Conservation (phyloP, 2,329 filamentous ascomycete species). For the Lasiodiplodia theobromae region DNA sequence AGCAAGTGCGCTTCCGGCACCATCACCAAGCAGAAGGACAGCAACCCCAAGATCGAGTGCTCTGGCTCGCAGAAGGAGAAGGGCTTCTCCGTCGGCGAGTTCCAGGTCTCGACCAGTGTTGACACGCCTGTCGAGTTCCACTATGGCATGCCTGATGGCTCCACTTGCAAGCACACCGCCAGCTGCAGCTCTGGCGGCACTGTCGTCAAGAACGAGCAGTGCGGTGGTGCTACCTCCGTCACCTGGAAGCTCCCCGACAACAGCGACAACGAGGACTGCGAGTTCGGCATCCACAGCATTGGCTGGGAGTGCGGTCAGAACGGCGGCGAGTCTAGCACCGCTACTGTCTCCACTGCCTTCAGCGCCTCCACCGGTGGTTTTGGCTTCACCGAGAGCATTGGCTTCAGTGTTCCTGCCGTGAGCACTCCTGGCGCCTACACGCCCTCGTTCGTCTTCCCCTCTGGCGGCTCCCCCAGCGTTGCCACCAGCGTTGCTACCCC, state of each 20-base stretch:
- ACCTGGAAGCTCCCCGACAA: conserved; percentile 67
- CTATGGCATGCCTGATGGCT: conserved; percentile 85
- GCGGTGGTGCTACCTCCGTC: conserved; percentile 87
- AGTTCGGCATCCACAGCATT: conserved; percentile 76
- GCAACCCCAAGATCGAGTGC: conserved; percentile 66
- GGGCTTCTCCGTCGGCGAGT: conserved; percentile 75
- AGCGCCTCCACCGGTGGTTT: conserved; percentile 13
- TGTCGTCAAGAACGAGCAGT: conserved; percentile 82
- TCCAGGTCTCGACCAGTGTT: conserved; percentile 76
- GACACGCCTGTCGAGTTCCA: conserved; percentile 84
- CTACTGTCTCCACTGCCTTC: conserved; percentile 1
- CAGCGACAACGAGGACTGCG: conserved; percentile 66
- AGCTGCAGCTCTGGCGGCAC: conserved; percentile 72
- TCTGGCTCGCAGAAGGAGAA: conserved; percentile 53
- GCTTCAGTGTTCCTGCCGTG: conserved; percentile 24
- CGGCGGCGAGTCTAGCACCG: conserved; percentile 34
- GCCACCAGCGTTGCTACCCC: conserved; percentile 14
- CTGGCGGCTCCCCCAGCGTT: conserved; percentile 15
- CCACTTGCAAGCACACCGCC: conserved; percentile 78
- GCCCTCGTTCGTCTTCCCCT: conserved; percentile 23
- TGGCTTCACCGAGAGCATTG: neutral
- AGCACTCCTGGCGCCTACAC: conserved; percentile 16
- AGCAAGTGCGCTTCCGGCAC: conserved; percentile 52
- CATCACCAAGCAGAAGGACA: conserved; percentile 59
- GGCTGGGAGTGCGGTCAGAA: conserved; percentile 72